Base-by-base conservation (phyloP, 2,329 filamentous ascomycete species). In the Calonectria henricotiae region DNA sequence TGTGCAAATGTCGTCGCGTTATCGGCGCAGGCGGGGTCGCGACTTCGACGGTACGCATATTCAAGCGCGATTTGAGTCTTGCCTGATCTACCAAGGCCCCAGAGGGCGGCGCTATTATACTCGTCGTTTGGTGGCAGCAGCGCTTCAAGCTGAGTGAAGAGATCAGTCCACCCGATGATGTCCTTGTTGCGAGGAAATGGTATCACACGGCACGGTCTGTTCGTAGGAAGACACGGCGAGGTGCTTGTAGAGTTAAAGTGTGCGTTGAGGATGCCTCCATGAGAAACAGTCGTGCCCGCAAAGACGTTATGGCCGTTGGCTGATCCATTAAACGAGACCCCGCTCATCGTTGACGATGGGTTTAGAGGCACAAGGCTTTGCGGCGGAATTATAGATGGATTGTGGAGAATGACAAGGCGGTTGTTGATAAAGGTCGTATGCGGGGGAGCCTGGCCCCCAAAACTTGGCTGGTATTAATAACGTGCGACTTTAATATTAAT, bases 1-100 rank as follows among this genome's bases (percentile, higher is more conserved):
- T 77, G 54, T 11, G 63, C 39, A 60, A 83, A 80, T 30, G 75
- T 81, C 20, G 77, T 70, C 65, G 76, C 70, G 46, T 70, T 79
- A 46, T 80, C 78, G 30, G 80, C 81, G 11, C 44, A 63, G 9
- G 20, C 17, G 32, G 61, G 23, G 15, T 63, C 23, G 7, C 46
- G 12, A 17, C 23, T 27, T 27, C 61, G 30, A 41, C 32, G 30
- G 20, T 51, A 63, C 13, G 35, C 61, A 30, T 39, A 49, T 20
- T 63, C 61, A 27, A 63, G 46, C 2, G 61, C 61, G 12, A 63
- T 63, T 51, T 63, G 61, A 17, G 61, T 63, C 20, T 63, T 51
- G 20, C 62, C 62, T 25, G 62, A 64, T 17, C 61, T 46, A 3
- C 62, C 62, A 30, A 64, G 62, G 17, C 62, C 62, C 62, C 62